These are phyloP conservation scores for Solanum tacnaense DNA, from an alignment of 257 asterid species.

Conservation along the genomic window DNA sequence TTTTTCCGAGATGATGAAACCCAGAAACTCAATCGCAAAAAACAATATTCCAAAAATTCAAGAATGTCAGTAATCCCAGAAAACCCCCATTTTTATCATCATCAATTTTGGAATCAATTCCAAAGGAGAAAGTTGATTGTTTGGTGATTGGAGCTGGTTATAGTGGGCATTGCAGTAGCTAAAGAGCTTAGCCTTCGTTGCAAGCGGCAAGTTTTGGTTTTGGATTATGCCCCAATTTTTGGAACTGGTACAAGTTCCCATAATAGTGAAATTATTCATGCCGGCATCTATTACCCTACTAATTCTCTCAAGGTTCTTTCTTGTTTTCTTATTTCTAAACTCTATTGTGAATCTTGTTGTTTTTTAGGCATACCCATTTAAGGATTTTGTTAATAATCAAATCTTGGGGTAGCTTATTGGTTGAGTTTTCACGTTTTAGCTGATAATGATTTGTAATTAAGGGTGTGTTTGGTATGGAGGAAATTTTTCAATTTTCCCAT, in stretches of 20 bases:
- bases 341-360: neutral
- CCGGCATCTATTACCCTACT: slow-evolving; percentile 71
- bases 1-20: neutral
- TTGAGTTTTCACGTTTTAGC: neutral
- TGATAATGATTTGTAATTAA: neutral
- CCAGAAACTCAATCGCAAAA: neutral
- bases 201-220: slow-evolving; percentile 62
- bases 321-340: neutral
- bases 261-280: slow-evolving; percentile 86
- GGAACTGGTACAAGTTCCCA: slow-evolving; percentile 77
- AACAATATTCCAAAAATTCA: neutral
- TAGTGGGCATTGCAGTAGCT: slow-evolving; percentile 81
- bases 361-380: neutral
- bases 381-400: neutral
- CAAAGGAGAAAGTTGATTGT: slow-evolving; percentile 26
- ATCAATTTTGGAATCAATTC: too few relatives aligned
- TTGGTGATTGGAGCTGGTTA: slow-evolving; percentile 81
- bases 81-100: slow-evolving; percentile 4
- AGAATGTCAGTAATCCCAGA: neutral
- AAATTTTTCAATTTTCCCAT: too few relatives aligned
- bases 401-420: neutral
- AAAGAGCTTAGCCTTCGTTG: slow-evolving; percentile 80
- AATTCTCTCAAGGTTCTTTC: slow-evolving; percentile 58
- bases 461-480: too few relatives aligned
- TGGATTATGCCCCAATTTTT: slow-evolving; percentile 64